Evolutionary conservation across 139 green algal species (phyloP).

Genomic region (Tetradesmus lagerheimii): DNA sequence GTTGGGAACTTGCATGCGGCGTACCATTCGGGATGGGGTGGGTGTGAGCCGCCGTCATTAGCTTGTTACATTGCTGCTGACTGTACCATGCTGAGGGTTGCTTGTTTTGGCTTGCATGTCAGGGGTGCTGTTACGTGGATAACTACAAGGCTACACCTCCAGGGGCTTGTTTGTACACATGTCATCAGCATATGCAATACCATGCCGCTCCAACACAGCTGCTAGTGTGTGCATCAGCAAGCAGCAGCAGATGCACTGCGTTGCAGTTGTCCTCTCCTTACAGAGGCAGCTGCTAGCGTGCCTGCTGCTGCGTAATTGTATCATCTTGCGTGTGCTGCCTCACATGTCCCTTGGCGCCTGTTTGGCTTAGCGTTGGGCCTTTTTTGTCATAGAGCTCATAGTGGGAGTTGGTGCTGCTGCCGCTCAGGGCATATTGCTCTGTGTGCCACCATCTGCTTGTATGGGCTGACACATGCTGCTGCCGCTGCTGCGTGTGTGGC

Average conservation of each 20-base stretch:
- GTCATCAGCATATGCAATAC: neutral
- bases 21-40: too few species aligned
- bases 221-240: neutral
- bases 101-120: neutral
- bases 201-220: too few species aligned
- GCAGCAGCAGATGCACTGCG: neutral
- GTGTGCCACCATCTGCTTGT: neutral
- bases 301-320: neutral
- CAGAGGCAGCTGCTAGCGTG: neutral
- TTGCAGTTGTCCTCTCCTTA: neutral
- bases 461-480: too few species aligned
- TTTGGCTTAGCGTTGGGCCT: neutral
- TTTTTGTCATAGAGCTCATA: neutral
- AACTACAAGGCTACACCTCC: neutral
- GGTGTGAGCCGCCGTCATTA: too few species aligned
- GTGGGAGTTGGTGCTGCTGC: neutral
- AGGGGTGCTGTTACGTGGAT: neutral
- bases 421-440: neutral
- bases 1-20: neutral
- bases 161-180: neutral
- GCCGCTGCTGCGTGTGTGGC: neutral
- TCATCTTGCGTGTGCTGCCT: neutral
- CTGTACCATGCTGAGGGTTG: neutral
- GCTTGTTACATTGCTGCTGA: neutral
- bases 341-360: neutral